These are phyloP conservation scores for Aspergillus bridgeri DNA, from an alignment of 495 filamentous ascomycete genomes.

Conservation along the genomic window DNA sequence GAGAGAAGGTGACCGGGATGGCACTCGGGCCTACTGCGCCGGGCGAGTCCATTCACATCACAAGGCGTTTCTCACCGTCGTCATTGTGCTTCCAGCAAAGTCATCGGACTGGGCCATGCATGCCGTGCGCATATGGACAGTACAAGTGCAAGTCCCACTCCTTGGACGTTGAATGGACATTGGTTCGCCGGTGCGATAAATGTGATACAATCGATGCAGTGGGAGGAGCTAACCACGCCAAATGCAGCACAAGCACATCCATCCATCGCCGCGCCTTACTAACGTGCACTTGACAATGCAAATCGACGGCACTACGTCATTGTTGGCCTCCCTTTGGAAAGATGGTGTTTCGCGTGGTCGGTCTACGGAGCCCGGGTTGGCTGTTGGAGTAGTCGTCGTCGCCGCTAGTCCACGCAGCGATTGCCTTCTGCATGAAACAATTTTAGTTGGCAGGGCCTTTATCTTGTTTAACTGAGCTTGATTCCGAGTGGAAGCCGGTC, in stretches of 20 bases:
- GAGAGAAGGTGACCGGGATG: conserved; percentile 7
- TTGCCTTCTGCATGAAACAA: too few relatives aligned
- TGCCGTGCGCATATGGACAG: background rate
- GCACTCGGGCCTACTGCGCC: conserved; percentile 9
- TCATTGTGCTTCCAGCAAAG: conserved; percentile 11
- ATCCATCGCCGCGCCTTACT: background rate
- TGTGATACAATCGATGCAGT: background rate
- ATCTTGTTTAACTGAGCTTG: background rate
- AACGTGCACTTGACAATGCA: background rate
- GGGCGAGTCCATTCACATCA: conserved; percentile 8
- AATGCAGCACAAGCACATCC: background rate
- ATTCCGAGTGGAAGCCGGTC: background rate
- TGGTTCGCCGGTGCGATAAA: background rate
- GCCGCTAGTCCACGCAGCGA: too few relatives aligned
- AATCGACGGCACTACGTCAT: background rate
- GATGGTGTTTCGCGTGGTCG: too few relatives aligned
- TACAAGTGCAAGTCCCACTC: background rate
- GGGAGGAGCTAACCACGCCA: too few relatives aligned
- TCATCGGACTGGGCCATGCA: background rate
- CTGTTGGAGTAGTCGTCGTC: too few relatives aligned
- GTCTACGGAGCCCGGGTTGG: too few relatives aligned
- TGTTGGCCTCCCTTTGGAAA: background rate
- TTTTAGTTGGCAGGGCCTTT: too few relatives aligned
- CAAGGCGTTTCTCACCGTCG: conserved; percentile 7
- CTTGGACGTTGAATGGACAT: background rate